Conservation (phyloP, 345 rosid species). For the Excoecaria agallocha region DNA sequence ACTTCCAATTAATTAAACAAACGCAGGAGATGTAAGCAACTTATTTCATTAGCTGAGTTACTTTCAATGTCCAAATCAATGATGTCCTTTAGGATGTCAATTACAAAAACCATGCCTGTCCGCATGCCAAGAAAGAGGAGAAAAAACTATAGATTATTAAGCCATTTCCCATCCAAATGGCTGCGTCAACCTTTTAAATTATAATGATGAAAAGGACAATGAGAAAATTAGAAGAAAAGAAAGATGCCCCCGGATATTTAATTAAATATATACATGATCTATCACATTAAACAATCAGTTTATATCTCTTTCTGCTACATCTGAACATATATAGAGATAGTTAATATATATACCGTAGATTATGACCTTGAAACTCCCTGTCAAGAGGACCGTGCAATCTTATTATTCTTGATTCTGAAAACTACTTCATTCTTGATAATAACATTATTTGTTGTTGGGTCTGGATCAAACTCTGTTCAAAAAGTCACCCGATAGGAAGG, state of each 20-base stretch:
- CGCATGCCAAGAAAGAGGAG: neutral
- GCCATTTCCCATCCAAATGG: neutral
- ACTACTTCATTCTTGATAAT: neutral
- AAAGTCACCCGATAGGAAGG: too few relatives aligned
- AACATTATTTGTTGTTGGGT: too few relatives aligned
- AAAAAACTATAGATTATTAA: neutral
- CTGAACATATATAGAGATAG: neutral
- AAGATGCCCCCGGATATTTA: neutral
- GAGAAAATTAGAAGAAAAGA: neutral
- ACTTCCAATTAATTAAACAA: neutral
- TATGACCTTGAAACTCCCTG: neutral
- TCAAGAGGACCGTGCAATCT: neutral
- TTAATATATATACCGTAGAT: too few relatives aligned
- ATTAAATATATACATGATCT: neutral
- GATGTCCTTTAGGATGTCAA: neutral
- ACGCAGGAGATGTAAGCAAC: neutral
- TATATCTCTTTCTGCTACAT: neutral
- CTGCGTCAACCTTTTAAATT: neutral
- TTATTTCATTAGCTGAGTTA: neutral
- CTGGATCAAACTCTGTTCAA: too few relatives aligned
- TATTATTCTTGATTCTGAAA: neutral
- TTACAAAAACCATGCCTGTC: neutral
- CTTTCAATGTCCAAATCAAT: neutral
- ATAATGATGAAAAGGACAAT: neutral
- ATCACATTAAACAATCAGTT: neutral